phyloP scores from a whole-genome alignment of 2,329 filamentous ascomycete genomes.

The Venturia pyrina region DNA sequence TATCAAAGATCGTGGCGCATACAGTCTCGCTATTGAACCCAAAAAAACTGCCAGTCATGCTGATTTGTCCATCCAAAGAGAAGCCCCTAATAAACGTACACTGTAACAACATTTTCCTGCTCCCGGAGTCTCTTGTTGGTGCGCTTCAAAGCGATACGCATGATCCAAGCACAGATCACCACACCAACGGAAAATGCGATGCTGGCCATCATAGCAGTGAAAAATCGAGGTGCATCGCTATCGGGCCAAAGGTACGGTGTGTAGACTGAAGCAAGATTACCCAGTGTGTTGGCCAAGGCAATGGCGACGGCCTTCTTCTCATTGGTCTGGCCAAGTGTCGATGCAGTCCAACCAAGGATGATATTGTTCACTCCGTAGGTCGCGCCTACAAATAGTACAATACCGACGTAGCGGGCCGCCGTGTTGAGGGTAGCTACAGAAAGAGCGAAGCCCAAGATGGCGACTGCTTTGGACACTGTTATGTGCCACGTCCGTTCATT shows the following conservation, averaged over 20 bases:
- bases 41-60: too few species aligned
- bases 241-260: slow-evolving; percentile 12
- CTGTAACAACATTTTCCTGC: background rate
- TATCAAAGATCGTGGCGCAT: too few species aligned
- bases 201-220: background rate
- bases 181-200: background rate
- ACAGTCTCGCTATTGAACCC: too few species aligned
- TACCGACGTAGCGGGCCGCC: slow-evolving; percentile 15
- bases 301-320: slow-evolving; percentile 35
- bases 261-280: slow-evolving; percentile 31
- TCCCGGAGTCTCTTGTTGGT: background rate
- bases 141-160: background rate
- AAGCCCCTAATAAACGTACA: background rate
- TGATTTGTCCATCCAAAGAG: background rate
- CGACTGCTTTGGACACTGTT: background rate
- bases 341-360: slow-evolving; percentile 26
- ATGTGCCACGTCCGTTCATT: slow-evolving; percentile 11
- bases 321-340: slow-evolving; percentile 30
- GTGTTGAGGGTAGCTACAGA: slow-evolving; percentile 14
- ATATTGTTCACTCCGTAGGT: background rate
- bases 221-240: background rate
- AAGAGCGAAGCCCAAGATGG: slow-evolving; percentile 14
- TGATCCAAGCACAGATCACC: background rate
- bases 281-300: slow-evolving; percentile 32
- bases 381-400: background rate